Conservation (phyloP, 441 rosid genomes). For the Metrosideros polymorpha region DNA sequence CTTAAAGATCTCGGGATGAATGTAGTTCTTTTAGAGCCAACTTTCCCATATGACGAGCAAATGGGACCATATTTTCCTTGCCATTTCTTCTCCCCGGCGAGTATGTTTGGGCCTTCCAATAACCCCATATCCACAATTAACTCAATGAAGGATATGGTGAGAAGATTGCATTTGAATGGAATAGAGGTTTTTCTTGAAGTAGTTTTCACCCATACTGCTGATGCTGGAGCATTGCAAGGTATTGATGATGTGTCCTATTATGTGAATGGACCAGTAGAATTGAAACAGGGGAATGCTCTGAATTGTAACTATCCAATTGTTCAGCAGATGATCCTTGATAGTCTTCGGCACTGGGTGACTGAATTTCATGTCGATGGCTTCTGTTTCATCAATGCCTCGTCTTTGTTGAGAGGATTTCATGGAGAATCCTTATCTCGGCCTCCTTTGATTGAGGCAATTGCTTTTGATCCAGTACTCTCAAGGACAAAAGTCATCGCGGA, state of each 20-base stretch:
- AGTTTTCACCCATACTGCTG: slow-evolving; percentile 62
- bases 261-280: slow-evolving; percentile 17
- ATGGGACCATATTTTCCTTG: slow-evolving; percentile 68
- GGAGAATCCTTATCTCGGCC: slow-evolving; percentile 76
- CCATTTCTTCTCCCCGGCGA: slow-evolving; percentile 70
- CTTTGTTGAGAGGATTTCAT: slow-evolving; percentile 51
- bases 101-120: slow-evolving; percentile 45
- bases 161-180: slow-evolving; percentile 61
- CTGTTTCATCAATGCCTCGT: slow-evolving; percentile 69
- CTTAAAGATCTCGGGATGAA: slow-evolving; percentile 67
- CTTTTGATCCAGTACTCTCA: slow-evolving; percentile 82
- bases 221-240: slow-evolving; percentile 54
- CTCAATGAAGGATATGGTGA: slow-evolving; percentile 85
- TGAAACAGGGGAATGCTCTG: slow-evolving; percentile 36
- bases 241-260: slow-evolving; percentile 59
- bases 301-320: slow-evolving; percentile 71
- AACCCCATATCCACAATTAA: slow-evolving; percentile 38
- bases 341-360: slow-evolving; percentile 75
- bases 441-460: slow-evolving; percentile 77
- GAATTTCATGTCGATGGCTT: slow-evolving; percentile 89
- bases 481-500: slow-evolving; percentile 72
- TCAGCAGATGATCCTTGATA: slow-evolving; percentile 60
- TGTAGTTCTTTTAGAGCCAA: slow-evolving; percentile 78
- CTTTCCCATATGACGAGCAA: slow-evolving; percentile 54
- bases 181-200: slow-evolving; percentile 84